Percentiles rank a stretch among this genome's conserved stretches.
Conservation (phyloP, 108 stramenopile species). For the Nitzschia sp. region DNA sequence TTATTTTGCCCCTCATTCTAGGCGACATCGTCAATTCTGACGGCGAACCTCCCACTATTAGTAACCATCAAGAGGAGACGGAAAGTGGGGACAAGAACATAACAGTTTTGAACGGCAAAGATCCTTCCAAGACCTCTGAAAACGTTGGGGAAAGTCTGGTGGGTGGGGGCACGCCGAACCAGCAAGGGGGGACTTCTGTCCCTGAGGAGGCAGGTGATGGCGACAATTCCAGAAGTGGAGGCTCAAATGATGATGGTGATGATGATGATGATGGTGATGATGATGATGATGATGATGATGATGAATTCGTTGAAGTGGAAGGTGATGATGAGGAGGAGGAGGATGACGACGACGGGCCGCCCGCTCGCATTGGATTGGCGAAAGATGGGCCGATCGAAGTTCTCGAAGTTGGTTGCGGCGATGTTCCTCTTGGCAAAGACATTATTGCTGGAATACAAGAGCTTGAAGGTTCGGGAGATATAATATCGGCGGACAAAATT, state of each 20-base stretch:
- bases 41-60: slow-evolving; percentile 17
- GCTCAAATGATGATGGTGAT: slow-evolving; percentile 10
- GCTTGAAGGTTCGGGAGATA: neutral
- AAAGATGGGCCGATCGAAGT: slow-evolving; percentile 50
- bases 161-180: slow-evolving; percentile 36
- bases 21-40: slow-evolving; percentile 31
- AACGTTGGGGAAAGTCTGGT: neutral
- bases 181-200: slow-evolving; percentile 21
- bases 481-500: slow-evolving; percentile 12
- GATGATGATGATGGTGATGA: slow-evolving; percentile 24
- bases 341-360: slow-evolving; percentile 24
- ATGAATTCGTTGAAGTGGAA: slow-evolving; percentile 40
- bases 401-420: slow-evolving; percentile 84
- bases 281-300: slow-evolving; percentile 24
- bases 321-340: slow-evolving; percentile 36
- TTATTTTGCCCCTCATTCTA: slow-evolving; percentile 69
- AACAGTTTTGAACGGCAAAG: slow-evolving; percentile 4
- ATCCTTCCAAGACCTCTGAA: slow-evolving; percentile 14
- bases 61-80: slow-evolving; percentile 19
- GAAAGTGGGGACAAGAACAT: slow-evolving; percentile 3
- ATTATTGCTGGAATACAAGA: neutral
- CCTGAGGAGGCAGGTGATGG: slow-evolving; percentile 26
- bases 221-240: slow-evolving; percentile 15
- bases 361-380: slow-evolving; percentile 23
- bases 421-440: slow-evolving; percentile 65